Base-by-base conservation (phyloP, 805 yeast genomes). In the Candida verbasci region DNA sequence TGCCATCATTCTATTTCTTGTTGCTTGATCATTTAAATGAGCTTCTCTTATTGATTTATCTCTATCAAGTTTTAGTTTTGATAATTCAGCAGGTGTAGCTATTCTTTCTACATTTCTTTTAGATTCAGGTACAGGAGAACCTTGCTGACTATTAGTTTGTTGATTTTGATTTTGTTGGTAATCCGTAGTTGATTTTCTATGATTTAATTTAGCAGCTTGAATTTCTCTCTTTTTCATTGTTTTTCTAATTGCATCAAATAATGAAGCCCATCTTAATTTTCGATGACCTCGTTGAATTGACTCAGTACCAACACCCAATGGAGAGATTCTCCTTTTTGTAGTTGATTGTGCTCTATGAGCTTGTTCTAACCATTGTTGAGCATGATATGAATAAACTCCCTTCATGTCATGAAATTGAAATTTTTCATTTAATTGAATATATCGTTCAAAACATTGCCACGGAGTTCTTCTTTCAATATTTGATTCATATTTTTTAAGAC, bases 371-470 rank as follows among this genome's bases (percentile, higher is more conserved):
- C 97, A 93, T 43, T 78, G 78, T 55, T 86, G 91, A 0, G 97
- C 96, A 43, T 72, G 76, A 37, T 77, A 76, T 0, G 97, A 86
- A 49, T 85, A 78, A 14, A 82, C 75, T 0, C 97, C 98, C 52
- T 84, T 80, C 78, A 93, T 77, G 52, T 91, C 97, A 28, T 78
- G 68, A 42, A 86, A 76, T 45, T 86, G 94, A 50, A 88, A 91
- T 40, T 82, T 80, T 41, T 91, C 96, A 49, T 86, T 87, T 46
- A 93, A 70, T 62, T 91, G 97, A 42, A 89, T 82, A 68, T 91
- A 93, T 46, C 98, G 69, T 59, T 93, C 98, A 64, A 93, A 93
- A 56, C 97, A 91, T 56, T 91, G 97, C 98, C 98, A 93, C 0
- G 98, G 95, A 0, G 97, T 93, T 51, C 98, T 74, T 51, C 97